These are phyloP conservation scores for Rhizophagus clarus DNA, from an alignment of 192 early-diverging fungal genomes.

Conservation along the genomic window DNA sequence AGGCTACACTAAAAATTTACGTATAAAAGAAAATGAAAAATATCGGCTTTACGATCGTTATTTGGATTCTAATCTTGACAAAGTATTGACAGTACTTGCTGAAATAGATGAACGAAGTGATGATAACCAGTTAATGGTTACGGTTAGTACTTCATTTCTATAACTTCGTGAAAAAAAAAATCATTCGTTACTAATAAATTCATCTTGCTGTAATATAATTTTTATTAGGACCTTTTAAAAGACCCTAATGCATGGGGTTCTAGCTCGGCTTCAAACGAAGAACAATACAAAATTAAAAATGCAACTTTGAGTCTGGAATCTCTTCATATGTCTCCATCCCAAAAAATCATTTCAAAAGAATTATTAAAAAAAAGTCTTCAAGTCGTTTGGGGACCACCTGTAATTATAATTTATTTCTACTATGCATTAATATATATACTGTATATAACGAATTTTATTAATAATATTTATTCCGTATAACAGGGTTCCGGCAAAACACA, in stretches of 20 bases:
- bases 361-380: conserved; percentile 43
- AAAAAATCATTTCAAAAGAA: conserved; percentile 40
- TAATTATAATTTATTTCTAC: too few relatives aligned
- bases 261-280: background rate
- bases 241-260: conserved; percentile 49
- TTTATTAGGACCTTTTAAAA: conserved; percentile 40
- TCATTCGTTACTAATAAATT: background rate
- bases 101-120: conserved; percentile 30
- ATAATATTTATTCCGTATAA: too few relatives aligned
- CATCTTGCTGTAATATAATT: too few relatives aligned
- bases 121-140: background rate
- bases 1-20: conserved; percentile 3
- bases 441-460: too few relatives aligned
- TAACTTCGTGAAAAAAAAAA: too few relatives aligned
- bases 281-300: conserved; percentile 31
- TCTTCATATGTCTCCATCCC: conserved; percentile 47
- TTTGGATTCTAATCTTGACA: conserved; percentile 33
- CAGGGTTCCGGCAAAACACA: conserved; percentile 56
- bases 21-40: background rate
- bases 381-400: conserved; percentile 37
- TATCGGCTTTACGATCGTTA: conserved; percentile 34
- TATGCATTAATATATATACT: too few relatives aligned
- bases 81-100: conserved; percentile 12
- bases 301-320: conserved; percentile 37
- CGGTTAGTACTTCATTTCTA: background rate